These are phyloP conservation scores for Abortiporus biennis DNA, from an alignment of 1,284 basidiomycete genomes.

Conservation along the genomic window DNA sequence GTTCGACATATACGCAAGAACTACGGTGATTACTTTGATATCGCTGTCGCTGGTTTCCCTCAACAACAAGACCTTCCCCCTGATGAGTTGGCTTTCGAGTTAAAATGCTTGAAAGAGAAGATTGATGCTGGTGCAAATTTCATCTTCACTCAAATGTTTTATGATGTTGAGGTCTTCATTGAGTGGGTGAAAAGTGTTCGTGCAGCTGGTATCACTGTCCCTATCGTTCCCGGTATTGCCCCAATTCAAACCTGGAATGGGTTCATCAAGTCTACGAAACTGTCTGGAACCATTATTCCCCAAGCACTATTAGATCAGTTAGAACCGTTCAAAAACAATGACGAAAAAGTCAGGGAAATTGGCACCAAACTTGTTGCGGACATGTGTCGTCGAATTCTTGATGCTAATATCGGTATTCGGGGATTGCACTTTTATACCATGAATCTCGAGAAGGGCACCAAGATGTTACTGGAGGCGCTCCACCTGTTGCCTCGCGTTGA, in stretches of 20 bases:
- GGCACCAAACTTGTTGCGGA: constrained; percentile 87
- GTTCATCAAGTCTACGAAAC: constrained; percentile 86
- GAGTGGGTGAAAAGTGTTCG: constrained; percentile 82
- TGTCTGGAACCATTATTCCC: constrained; percentile 85
- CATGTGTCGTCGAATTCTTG: constrained; percentile 79
- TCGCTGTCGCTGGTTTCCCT: constrained; percentile 91
- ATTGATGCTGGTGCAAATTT: constrained; percentile 83
- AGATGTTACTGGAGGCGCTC: constrained; percentile 86
- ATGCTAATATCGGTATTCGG: constrained; percentile 74
- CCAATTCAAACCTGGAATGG: constrained; percentile 99
- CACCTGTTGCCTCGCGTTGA: constrained; percentile 82
- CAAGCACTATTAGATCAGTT: constrained; percentile 75
- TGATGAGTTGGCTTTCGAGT: constrained; percentile 78
- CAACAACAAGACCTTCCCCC: constrained; percentile 60
- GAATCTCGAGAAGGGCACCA: constrained; percentile 95
- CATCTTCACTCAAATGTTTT: constrained; percentile 97
- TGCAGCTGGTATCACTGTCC: constrained; percentile 84
- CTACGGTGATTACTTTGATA: constrained; percentile 90
- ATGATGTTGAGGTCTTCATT: constrained; percentile 83
- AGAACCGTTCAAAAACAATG: constrained; percentile 87
- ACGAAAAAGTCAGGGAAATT: constrained; percentile 85
- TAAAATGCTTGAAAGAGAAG: constrained; percentile 85
- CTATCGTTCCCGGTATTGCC: constrained; percentile 94
- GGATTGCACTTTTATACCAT: constrained; percentile 97
- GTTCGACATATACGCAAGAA: constrained; percentile 78